A percentile compares a stretch with the other conserved stretches of the same genome.
Conservation (phyloP, 495 filamentous ascomycete species). For the Neurospora sp. region DNA sequence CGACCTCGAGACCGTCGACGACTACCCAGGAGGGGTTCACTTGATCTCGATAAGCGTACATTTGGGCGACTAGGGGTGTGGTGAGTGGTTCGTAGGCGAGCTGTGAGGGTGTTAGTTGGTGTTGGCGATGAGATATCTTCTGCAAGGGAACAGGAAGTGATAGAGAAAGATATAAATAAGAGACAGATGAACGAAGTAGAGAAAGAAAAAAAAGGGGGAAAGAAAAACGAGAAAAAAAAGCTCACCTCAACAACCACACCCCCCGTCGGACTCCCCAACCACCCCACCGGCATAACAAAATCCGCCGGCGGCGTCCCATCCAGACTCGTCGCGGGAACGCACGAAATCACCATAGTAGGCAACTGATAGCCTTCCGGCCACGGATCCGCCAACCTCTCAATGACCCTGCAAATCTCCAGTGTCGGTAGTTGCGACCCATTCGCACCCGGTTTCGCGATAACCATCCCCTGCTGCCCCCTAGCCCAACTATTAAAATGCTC, state of each 20-base stretch:
- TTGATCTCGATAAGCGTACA: conserved; percentile 44
- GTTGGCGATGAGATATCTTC: not conserved
- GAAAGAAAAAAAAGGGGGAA: no score
- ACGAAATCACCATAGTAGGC: conserved; percentile 68
- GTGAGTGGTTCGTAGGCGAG: conserved; percentile 64
- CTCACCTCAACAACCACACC: conserved; percentile 66
- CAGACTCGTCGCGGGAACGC: conserved; percentile 60
- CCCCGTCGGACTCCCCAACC: conserved; percentile 67
- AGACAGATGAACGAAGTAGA: no score
- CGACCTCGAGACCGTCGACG: conserved; percentile 70
- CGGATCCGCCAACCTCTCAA: conserved; percentile 45
- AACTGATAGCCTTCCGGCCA: conserved; percentile 57
- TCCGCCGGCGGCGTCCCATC: conserved; percentile 55
- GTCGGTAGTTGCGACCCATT: not conserved
- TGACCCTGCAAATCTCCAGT: conserved; percentile 47
- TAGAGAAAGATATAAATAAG: no score
- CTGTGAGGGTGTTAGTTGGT: conserved; percentile 15
- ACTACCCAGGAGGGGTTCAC: conserved; percentile 61
- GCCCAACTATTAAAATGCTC: conserved; percentile 56
- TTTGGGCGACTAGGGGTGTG: conserved; percentile 59
- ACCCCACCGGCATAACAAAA: conserved; percentile 64
- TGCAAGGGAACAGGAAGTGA: no score
- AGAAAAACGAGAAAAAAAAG: no score
- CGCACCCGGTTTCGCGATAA: conserved; percentile 1
- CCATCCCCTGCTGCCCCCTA: conserved; percentile 22